Conservation (phyloP, 345 rosid species). For the Carallia brachiata region DNA sequence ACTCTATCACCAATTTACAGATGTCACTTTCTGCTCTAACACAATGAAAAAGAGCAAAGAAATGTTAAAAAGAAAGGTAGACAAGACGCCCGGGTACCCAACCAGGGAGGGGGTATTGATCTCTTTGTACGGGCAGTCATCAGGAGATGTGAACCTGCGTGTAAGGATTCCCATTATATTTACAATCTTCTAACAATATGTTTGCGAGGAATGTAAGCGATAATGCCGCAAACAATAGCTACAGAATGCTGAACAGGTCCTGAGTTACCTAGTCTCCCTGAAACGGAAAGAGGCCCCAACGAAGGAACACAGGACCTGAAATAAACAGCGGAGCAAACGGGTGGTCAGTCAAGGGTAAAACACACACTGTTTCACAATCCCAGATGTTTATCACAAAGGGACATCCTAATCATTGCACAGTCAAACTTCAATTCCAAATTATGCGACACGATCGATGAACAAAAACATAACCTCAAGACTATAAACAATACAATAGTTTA, state of each 20-base stretch:
- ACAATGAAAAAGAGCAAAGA: too few species aligned
- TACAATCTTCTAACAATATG: conserved; percentile 28
- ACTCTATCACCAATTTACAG: too few species aligned
- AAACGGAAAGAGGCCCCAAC: conserved; percentile 13
- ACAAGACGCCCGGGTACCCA: too few species aligned
- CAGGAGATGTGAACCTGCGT: conserved; percentile 50
- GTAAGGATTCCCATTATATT: conserved; percentile 55
- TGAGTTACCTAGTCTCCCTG: conserved; percentile 10
- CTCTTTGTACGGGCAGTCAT: neutral
- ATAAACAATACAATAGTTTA: neutral
- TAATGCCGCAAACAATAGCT: conserved; percentile 19
- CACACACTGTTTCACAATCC: too few species aligned
- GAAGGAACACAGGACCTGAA: conserved; percentile 20
- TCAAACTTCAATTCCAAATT: neutral
- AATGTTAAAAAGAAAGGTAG: too few species aligned
- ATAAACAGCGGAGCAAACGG: neutral
- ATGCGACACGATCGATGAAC: neutral
- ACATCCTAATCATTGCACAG: neutral
- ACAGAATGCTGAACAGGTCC: conserved; percentile 12
- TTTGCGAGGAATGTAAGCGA: conserved; percentile 18
- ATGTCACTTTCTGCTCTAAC: too few species aligned
- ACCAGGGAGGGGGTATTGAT: too few species aligned
- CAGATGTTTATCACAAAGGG: neutral
- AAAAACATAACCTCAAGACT: neutral
- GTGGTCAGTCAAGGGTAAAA: neutral